Evolutionary conservation across 768 basidiomycete genomes (phyloP), one percentile per base, ranked within the genome.

Genomic region (Boletus subcaerulescens): DNA sequence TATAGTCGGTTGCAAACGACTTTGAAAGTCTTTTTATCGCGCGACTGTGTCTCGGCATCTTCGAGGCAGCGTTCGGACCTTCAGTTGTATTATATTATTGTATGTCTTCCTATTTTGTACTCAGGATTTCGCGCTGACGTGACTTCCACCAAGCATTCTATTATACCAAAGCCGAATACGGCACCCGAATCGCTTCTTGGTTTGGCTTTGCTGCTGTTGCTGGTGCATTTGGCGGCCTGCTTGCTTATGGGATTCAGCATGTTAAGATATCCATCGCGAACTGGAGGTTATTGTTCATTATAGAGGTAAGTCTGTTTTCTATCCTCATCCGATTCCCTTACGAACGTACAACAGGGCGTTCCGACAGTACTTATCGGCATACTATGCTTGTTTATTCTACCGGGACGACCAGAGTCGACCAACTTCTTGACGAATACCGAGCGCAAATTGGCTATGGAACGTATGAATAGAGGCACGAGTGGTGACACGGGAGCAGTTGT

Each of bases 151-250:
- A 53, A 80, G 79, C 79, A 4, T 73, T 79, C 44, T 80, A 76
- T 63, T 80, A 80, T 66, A 81, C 80, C 31, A 78, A 73, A 51
- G 61, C 68, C 2, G 79, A 80, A 58, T 68, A 76, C 12, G 79
- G 80, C 22, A 66, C 76, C 45, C 77, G 79, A 18, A 50, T 74
- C 56, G 78, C 79, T n/a, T 76, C 74, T 58, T 80, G 79, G 76
- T 81, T 81, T 59, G 76, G 78, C 4, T 83, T 81, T 60, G 78
- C 81, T n/a, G 79, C 81, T 6, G 75, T 80, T 24, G 77, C 81
- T 14, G 79, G 81, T 39, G 81, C 82, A 47, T 82, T 83, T 45
- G 78, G 81, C 17, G 81, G 81, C n/a, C 65, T 82, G 29, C 73
- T 83, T 26, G 81, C 81, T 10, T 80, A 77, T 58, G 81, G 77